A percentile compares a stretch with the other conserved stretches of the same genome.
Evolutionary conservation across 2,329 filamentous ascomycete species (phyloP).

Genomic region (Penicillium hesseltinei): DNA sequence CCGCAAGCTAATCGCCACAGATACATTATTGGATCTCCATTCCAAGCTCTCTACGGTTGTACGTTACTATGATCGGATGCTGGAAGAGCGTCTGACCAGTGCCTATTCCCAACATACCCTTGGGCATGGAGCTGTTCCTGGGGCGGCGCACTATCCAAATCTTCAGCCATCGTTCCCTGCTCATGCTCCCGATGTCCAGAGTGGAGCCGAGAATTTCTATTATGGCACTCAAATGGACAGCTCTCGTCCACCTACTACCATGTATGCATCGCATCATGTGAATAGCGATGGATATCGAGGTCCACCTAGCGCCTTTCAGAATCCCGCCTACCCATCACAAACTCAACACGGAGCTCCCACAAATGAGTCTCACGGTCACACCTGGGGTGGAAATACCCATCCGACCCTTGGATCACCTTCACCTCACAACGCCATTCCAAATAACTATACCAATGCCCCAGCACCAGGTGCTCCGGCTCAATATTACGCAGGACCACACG

Average conservation of each 20-base stretch:
- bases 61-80: constrained; percentile 95
- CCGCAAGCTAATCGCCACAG: constrained; percentile 47
- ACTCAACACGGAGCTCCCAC: constrained; percentile 6
- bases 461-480: constrained; percentile 11
- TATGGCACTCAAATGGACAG: constrained; percentile 20
- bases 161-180: constrained; percentile 14
- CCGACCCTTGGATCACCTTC: constrained; percentile 22
- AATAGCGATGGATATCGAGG: constrained; percentile 14
- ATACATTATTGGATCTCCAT: constrained; percentile 89
- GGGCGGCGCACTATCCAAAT: constrained; percentile 20
- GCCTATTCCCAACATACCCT: constrained; percentile 82
- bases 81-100: constrained; percentile 89
- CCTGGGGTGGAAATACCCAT: constrained; percentile 20
- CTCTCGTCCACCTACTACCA: constrained; percentile 7
- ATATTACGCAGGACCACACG: constrained; percentile 18
- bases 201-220: constrained; percentile 26
- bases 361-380: constrained; percentile 13
- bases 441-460: constrained; percentile 8
- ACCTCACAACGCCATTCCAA: constrained; percentile 9
- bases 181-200: constrained; percentile 14
- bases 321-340: constrained; percentile 15
- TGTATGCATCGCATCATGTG: constrained; percentile 15
- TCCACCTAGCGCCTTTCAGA: constrained; percentile 6
- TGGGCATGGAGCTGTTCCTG: constrained; percentile 51
- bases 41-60: constrained; percentile 95